phyloP scores from a whole-genome alignment of 768 basidiomycete genomes.

The Fomitopsis serialis region DNA sequence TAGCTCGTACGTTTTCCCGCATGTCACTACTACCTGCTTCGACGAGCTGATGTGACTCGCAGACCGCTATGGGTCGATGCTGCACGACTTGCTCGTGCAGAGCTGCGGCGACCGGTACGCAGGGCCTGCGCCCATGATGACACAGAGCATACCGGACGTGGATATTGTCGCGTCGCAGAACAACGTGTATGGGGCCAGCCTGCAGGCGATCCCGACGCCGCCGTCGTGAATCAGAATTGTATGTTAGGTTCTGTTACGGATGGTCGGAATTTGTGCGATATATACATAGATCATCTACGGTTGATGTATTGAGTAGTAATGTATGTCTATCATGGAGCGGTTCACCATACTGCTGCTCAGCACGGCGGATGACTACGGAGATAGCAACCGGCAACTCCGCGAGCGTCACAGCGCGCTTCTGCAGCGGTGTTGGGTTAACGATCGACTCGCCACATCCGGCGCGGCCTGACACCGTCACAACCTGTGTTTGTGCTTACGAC shows the following conservation, averaged over 20 bases:
- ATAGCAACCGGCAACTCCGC: no score
- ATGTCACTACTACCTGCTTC: not conserved
- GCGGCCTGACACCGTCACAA: no score
- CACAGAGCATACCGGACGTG: not conserved
- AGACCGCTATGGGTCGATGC: conserved; percentile 52
- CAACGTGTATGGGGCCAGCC: not conserved
- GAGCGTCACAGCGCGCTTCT: not conserved
- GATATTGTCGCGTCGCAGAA: not conserved
- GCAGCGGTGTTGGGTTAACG: not conserved
- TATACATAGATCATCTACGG: no score
- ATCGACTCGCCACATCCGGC: conserved; percentile 60
- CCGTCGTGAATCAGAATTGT: not conserved
- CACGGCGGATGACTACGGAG: no score
- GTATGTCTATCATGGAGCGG: no score
- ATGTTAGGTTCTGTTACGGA: no score
- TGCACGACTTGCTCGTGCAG: conserved; percentile 33
- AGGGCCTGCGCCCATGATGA: not conserved
- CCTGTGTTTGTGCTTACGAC: no score
- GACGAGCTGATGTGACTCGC: not conserved
- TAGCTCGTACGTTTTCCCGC: conserved; percentile 40
- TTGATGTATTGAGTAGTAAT: no score
- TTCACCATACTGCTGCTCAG: no score
- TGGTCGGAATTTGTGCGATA: no score
- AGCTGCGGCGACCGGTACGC: conserved; percentile 21
- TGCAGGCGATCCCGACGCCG: not conserved